Base-by-base conservation (phyloP, 805 yeast species). In the Jamesozyma jinghongensis region DNA sequence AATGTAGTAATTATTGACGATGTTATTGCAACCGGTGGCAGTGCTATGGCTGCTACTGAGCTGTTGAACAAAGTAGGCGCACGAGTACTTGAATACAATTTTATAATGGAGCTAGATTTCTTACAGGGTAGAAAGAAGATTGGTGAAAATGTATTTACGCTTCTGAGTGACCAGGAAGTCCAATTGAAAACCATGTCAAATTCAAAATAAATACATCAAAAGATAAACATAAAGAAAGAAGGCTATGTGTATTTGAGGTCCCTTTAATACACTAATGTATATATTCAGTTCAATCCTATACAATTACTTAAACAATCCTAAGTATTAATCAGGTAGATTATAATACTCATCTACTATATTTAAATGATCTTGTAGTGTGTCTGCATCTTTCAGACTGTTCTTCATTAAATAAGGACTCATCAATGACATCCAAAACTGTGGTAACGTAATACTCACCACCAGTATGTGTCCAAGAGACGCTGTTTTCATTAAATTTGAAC, bases 21-120 rank as follows among this genome's bases (percentile, higher is more conserved):
- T 58, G 86, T 92, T 55, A 81, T 90, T 60, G 97, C 97, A 37
- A 90, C 97, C 28, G 97, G 97, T 45, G 97, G 97, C 28, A 81
- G 94, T 51, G 97, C 97, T 18, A 66, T 67, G 41, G 96, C 92
- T 44, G 97, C 97, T 29, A 95, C 94, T 42, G 81, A 85, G 57
- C 73, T 92, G 48, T 82, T 85, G 40, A 57, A 59, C 48, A 66
- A 73, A 61, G 70, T 79, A 45, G 77, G 78, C 37, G 95, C 79
- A 46, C 73, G 78, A 44, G 73, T 87, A 38, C 61, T 80, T 38
- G 95, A 87, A 65, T 90, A 77, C 62, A 68, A 81, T 48, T 90
- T 90, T 57, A 85, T 90, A 33, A 77, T 92, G 84, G 97, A 92
- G 67, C 77, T 90, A 56, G 87, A 85, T 57, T 90, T 88, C 75